Evolutionary conservation across 306 rosid genomes (phyloP).

Genomic region (Crataegus laevigata): DNA sequence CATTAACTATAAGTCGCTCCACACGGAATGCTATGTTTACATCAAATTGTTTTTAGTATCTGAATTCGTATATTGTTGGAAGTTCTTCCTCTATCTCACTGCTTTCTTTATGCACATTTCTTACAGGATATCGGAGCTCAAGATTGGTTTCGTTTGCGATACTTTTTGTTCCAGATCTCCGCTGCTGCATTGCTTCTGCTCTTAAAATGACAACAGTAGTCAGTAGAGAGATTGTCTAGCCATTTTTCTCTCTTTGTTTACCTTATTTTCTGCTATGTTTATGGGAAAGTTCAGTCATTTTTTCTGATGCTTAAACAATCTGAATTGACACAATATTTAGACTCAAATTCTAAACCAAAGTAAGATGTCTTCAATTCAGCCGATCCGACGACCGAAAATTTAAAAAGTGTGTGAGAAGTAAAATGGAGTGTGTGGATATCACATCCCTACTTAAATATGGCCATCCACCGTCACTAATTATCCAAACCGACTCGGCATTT

Average conservation of each 20-base stretch:
- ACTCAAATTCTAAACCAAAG: background rate
- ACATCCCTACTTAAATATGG: too few species aligned
- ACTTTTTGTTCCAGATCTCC: conserved; percentile 24
- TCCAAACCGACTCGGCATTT: background rate
- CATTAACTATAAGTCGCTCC: background rate
- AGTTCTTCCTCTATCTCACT: background rate
- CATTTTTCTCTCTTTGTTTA: background rate
- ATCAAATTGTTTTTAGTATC: background rate
- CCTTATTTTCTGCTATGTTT: background rate
- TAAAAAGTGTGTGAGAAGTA: too few species aligned
- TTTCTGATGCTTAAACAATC: background rate
- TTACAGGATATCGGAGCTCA: conserved; percentile 45
- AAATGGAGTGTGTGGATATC: too few species aligned
- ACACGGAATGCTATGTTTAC: background rate
- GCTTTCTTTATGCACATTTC: conserved; percentile 9
- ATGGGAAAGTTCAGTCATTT: background rate
- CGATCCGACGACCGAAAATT: too few species aligned
- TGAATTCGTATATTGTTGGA: background rate
- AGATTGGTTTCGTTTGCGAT: background rate
- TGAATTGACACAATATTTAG: background rate
- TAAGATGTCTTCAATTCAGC: too few species aligned
- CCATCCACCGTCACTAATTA: conserved; percentile 1
- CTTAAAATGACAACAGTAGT: conserved; percentile 24
- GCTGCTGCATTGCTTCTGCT: conserved; percentile 36
- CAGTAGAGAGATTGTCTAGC: background rate